Evolutionary conservation across 306 rosid species (phyloP).

Genomic region (Ceratonia siliqua): DNA sequence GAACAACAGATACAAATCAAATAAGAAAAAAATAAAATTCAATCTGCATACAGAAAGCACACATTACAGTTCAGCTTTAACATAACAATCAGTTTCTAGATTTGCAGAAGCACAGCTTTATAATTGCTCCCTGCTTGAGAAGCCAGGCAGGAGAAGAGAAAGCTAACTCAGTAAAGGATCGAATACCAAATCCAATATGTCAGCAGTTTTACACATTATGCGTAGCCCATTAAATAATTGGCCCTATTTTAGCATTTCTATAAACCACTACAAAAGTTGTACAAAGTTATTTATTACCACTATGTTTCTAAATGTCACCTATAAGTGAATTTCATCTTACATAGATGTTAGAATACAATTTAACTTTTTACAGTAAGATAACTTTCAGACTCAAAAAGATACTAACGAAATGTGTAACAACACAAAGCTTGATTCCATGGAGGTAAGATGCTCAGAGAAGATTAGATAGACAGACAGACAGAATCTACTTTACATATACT

Average conservation of each 20-base stretch:
- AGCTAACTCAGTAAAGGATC: not conserved
- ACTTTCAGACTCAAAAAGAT: not conserved
- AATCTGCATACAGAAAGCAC: not conserved
- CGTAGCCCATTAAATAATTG: not conserved
- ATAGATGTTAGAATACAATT: not conserved
- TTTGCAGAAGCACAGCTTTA: not conserved
- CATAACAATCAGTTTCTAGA: not conserved
- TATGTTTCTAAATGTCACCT: not conserved
- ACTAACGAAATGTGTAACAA: not conserved
- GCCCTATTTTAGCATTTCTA: not conserved
- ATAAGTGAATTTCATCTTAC: not conserved
- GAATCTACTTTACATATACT: not conserved
- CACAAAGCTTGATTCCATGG: not conserved
- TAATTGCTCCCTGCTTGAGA: not conserved
- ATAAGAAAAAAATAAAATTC: not conserved
- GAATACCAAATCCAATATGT: not conserved
- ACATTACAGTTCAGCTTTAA: not conserved
- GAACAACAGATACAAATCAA: not conserved
- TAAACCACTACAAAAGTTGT: not conserved
- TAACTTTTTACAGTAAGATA: not conserved
- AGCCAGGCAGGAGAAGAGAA: slow-evolving; percentile 1
- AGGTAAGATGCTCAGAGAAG: not conserved
- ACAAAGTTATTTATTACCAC: not conserved
- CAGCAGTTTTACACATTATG: not conserved
- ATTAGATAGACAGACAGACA: not conserved